Evolutionary conservation across 768 basidiomycete species (phyloP).

Genomic region (Gelatoporia subvermispora): DNA sequence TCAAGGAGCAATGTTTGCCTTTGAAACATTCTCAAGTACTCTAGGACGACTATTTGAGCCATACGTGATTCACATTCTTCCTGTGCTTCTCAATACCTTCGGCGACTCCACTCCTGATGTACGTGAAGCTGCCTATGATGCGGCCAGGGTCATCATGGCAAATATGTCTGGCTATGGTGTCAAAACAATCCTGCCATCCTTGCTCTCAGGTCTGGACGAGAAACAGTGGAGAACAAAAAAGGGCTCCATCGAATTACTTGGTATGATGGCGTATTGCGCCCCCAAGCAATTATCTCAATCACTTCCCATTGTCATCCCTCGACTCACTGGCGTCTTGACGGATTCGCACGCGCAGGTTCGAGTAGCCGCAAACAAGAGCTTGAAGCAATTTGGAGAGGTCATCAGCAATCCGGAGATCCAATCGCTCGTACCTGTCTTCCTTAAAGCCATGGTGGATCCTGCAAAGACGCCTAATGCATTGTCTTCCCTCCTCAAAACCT

Average conservation of each 20-base stretch:
- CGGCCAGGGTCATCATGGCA: conserved; percentile 91
- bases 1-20: conserved; percentile 92
- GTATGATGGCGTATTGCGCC: conserved; percentile 98
- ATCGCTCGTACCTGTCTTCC: conserved; percentile 77
- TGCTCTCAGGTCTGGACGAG: conserved; percentile 89
- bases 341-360: conserved; percentile 98
- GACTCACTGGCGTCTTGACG: conserved; percentile 90
- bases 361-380: conserved; percentile 84
- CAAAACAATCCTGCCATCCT: conserved; percentile 87
- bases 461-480: conserved; percentile 84
- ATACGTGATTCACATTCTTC: conserved; percentile 80
- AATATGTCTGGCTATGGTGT: conserved; percentile 93
- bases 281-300: conserved; percentile 92
- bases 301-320: conserved; percentile 92
- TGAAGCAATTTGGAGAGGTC: conserved; percentile 98
- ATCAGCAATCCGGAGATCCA: conserved; percentile 98
- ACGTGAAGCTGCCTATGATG: conserved; percentile 89
- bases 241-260: conserved; percentile 93
- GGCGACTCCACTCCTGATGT: conserved; percentile 87
- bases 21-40: conserved; percentile 84
- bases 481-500: conserved; percentile 82
- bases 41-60: conserved; percentile 93
- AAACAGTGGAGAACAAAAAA: conserved; percentile 99
- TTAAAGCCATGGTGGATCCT: conserved; percentile 95
- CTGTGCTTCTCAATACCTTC: conserved; percentile 76